A percentile compares a stretch with the other conserved stretches of the same genome.
Conservation (phyloP, 2,329 filamentous ascomycete genomes). For the Fusarium decemcellulare region DNA sequence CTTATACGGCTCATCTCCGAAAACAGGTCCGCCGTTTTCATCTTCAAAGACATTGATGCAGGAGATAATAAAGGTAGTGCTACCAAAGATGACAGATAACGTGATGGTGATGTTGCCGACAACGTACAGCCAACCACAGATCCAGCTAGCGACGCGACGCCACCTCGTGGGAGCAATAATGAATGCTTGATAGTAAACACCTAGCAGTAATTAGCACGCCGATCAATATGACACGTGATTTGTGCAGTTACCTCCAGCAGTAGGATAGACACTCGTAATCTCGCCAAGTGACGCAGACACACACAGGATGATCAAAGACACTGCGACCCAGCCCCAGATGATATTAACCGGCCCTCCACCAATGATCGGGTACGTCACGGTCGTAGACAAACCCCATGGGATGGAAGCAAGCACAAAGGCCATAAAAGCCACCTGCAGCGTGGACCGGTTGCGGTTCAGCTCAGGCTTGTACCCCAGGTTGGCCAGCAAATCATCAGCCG, state of each 20-base stretch:
- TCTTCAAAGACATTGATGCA: constrained; percentile 72
- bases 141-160: constrained; percentile 76
- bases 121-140: constrained; percentile 75
- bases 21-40: constrained; percentile 58
- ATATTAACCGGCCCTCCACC: constrained; percentile 21
- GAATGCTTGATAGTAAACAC: constrained; percentile 83
- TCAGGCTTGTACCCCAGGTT: constrained; percentile 22
- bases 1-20: constrained; percentile 72
- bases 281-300: constrained; percentile 26
- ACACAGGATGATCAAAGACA: constrained; percentile 22
- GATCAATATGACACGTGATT: no score
- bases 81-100: constrained; percentile 78
- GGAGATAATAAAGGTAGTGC: constrained; percentile 76
- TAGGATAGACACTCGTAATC: constrained; percentile 25
- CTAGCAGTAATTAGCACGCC: neutral
- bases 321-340: constrained; percentile 26
- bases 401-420: constrained; percentile 26
- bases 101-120: constrained; percentile 80
- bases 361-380: constrained; percentile 5
- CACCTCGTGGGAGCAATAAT: constrained; percentile 76
- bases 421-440: constrained; percentile 27
- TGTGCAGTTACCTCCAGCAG: constrained; percentile 10
- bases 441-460: constrained; percentile 17
- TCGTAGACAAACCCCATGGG: constrained; percentile 20
- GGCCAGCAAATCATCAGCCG: neutral